A percentile compares a stretch with the other conserved stretches of the same genome.
Conservation (phyloP, 2,329 filamentous ascomycete genomes). For the Scleromitrula shiraiana region DNA sequence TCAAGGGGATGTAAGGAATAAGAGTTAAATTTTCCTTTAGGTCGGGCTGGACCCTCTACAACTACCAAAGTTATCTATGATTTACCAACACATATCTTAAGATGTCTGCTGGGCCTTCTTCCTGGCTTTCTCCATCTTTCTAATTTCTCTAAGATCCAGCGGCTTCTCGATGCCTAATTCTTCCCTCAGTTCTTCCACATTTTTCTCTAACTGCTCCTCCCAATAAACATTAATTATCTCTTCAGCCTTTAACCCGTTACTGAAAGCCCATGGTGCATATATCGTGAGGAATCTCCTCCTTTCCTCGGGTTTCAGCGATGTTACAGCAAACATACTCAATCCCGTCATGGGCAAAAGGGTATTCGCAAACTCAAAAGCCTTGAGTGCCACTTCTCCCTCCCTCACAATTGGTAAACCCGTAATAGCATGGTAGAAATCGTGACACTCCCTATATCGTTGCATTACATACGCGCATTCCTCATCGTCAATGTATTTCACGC, state of each 20-base stretch:
- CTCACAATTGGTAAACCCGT: constrained; percentile 83
- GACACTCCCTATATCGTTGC: constrained; percentile 94
- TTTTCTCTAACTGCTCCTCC: constrained; percentile 85
- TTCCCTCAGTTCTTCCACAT: constrained; percentile 66
- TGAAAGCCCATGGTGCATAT: constrained; percentile 85
- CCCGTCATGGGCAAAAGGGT: constrained; percentile 93
- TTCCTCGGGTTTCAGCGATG: constrained; percentile 55
- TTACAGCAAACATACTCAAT: constrained; percentile 66
- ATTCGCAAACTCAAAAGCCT: constrained; percentile 95
- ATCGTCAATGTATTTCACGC: constrained; percentile 86
- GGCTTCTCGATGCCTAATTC: constrained; percentile 81
- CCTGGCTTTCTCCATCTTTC: constrained; percentile 62
- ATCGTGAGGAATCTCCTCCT: constrained; percentile 59
- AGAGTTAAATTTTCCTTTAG: constrained; percentile 1
- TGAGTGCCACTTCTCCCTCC: constrained; percentile 96
- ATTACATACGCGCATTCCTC: constrained; percentile 96
- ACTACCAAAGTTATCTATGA: constrained; percentile 15
- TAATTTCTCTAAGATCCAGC: constrained; percentile 72
- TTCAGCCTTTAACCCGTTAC: constrained; percentile 67
- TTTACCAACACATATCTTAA: constrained; percentile 23
- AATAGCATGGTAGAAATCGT: constrained; percentile 95
- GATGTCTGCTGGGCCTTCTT: constrained; percentile 48
- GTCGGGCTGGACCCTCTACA: background rate
- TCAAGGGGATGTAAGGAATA: background rate
- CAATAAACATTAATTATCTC: constrained; percentile 96